Conservation (phyloP, 139 green algal species). For the Chlorella sp. region DNA sequence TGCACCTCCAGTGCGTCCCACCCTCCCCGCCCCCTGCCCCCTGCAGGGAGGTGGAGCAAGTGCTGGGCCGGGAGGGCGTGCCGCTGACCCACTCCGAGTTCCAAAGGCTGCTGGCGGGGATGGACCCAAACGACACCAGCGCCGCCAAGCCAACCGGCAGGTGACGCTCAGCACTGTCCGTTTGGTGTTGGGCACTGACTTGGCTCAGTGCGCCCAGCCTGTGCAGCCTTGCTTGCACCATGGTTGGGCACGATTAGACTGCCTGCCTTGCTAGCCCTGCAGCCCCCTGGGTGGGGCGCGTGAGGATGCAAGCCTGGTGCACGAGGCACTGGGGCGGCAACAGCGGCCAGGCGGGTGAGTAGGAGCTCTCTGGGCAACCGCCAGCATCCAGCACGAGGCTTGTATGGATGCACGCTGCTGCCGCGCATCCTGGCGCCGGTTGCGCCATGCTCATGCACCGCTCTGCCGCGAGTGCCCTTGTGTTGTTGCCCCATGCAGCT, state of each 20-base stretch:
- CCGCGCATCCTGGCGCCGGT: no score
- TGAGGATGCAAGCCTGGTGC: background rate
- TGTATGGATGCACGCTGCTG: no score
- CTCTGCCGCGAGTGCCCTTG: no score
- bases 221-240: no score
- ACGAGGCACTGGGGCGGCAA: background rate
- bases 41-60: slow-evolving; percentile 18
- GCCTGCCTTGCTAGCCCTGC: background rate
- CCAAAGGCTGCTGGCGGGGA: background rate
- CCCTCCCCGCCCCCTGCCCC: background rate
- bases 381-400: no score
- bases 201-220: no score
- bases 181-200: background rate
- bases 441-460: no score
- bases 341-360: background rate
- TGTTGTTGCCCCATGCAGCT: background rate
- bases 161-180: background rate
- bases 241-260: background rate
- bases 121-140: background rate
- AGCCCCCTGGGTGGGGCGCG: background rate
- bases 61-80: slow-evolving; percentile 5
- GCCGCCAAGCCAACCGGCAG: background rate
- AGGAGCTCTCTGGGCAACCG: no score
- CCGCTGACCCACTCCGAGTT: slow-evolving; percentile 2
- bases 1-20: background rate